Evolutionary conservation across 768 basidiomycete genomes (phyloP), one percentile per base, ranked within the genome.

Genomic region (Xerocomellus intermedius): DNA sequence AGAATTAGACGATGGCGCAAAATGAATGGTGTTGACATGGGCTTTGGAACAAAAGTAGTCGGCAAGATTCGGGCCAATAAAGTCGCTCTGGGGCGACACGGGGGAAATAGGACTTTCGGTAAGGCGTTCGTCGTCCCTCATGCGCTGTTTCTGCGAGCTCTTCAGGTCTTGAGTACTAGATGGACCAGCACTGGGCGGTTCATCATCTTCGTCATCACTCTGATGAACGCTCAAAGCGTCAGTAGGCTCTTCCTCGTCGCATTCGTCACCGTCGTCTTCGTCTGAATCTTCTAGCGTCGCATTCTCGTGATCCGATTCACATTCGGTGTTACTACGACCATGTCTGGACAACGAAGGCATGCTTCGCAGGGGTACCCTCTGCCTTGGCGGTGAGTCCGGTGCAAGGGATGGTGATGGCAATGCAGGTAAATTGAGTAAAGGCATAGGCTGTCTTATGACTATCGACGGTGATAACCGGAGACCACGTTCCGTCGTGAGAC

Each of bases 321-420:
- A 42, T 42, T 69, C 72, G 28, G 49, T 19, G 26, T 67, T 57
- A 48, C 60, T 61, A 21, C 17, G 54, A 42, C 77, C 77, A 28
- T 72, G 64, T 63, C 76, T 72, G 17, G 76, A 74, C 45, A 85
- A 64, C 26, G 79, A 82, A 32, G 86, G 86, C 72, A 85, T 81
- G 55, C 73, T 81, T 43, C 75, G 73, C 58, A 84, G 66, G 13
- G 78, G 74, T 42, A 67, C 50, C 42, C 53, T 57, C 45, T 57
- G 52, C 41, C 61, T 61, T 28, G 64, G 60, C 1, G 51, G 47
- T 4, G 57, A 14, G 19, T 52, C 57, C 28, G 47, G 38, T 7
- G 56, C 33, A 42, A 64, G 56, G 5, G 64, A 59, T 8, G 72
- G 64, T 8, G 70, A 62, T 8, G 77, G 77, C 13, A 83, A 68